Evolutionary conservation across 306 rosid genomes (phyloP).

Genomic region (Mucuna pruriens): DNA sequence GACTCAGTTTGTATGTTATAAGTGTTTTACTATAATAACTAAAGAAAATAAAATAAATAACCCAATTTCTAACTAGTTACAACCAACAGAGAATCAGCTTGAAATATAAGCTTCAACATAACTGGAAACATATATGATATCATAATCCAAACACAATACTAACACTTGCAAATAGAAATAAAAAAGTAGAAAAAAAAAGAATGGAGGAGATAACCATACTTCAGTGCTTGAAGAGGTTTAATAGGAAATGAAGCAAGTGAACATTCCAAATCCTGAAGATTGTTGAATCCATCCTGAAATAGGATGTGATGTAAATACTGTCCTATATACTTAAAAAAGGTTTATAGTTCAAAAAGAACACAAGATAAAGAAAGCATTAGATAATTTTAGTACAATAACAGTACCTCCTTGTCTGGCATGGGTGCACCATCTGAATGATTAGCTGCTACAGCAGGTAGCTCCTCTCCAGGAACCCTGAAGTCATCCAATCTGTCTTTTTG

Average conservation of each 20-base stretch:
- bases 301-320: constrained; percentile 29
- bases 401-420: constrained; percentile 65
- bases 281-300: constrained; percentile 77
- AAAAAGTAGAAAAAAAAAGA: neutral
- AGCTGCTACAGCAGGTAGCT: constrained; percentile 45
- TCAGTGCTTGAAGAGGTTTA: constrained; percentile 87
- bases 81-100: constrained; percentile 2
- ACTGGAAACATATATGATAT: constrained; percentile 6
- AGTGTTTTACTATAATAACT: constrained; percentile 21
- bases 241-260: constrained; percentile 90
- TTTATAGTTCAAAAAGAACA: constrained; percentile 28
- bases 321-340: neutral
- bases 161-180: neutral
- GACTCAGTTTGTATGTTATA: neutral
- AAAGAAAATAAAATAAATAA: neutral
- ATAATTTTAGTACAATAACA: constrained; percentile 31
- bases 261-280: constrained; percentile 78
- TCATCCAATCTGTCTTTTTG: constrained; percentile 49
- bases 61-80: constrained; percentile 12
- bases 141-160: constrained; percentile 2
- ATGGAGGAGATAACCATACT: constrained; percentile 56
- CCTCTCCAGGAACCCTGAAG: constrained; percentile 54
- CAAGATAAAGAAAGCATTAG: constrained; percentile 18
- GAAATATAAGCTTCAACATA: constrained; percentile 26
- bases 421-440: constrained; percentile 59